Percentiles rank a stretch among this genome's conserved stretches.
phyloP scores from a whole-genome alignment of 2,329 filamentous ascomycete species.

The Paracorniculantispora psalliotae region DNA sequence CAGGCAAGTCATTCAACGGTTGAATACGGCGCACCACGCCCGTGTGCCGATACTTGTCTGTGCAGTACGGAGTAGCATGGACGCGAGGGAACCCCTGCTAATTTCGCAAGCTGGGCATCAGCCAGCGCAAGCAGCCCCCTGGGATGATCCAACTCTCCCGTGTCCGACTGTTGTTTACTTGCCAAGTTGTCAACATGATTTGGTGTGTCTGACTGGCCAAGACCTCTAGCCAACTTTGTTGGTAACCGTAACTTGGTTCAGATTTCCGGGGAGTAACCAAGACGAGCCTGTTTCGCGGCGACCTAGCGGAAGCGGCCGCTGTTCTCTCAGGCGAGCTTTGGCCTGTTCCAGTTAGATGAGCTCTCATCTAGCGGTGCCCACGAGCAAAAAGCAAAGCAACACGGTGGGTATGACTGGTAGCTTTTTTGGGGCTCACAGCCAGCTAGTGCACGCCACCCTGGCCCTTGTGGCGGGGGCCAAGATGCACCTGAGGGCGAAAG shows the following conservation, averaged over 20 bases:
- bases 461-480: neutral
- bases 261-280: no score
- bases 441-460: no score
- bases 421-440: neutral
- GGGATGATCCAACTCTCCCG: neutral
- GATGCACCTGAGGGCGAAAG: neutral
- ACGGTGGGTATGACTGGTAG: neutral
- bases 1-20: neutral
- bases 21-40: neutral
- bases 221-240: neutral
- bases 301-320: neutral
- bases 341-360: slow-evolving; percentile 1
- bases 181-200: no score
- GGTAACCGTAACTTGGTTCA: no score
- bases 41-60: no score
- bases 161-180: no score
- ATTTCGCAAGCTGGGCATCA: neutral
- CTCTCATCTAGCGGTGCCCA: neutral
- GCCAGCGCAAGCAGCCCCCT: no score
- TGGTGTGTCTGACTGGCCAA: neutral
- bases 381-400: neutral
- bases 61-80: neutral
- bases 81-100: neutral
- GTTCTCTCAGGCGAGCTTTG: neutral
- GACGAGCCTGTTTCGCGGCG: no score